A percentile compares a stretch with the other conserved stretches of the same genome.
Conservation (phyloP, 2,329 filamentous ascomycete species). For the Parastagonospora avenae region DNA sequence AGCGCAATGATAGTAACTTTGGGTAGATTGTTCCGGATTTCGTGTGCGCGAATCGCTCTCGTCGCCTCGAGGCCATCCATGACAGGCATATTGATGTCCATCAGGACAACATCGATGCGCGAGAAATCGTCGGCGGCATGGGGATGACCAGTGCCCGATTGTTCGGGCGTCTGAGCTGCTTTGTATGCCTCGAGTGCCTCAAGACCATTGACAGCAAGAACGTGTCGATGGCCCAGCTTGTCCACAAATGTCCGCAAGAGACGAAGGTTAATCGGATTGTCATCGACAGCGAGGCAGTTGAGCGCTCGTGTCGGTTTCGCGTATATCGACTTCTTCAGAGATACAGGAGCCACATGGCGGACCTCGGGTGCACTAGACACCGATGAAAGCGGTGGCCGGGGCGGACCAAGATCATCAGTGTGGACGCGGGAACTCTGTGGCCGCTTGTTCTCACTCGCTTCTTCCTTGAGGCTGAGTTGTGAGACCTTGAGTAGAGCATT, state of each 20-base stretch:
- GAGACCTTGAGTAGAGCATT: constrained; percentile 20
- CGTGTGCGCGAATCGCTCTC: constrained; percentile 51
- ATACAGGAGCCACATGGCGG: constrained; percentile 19
- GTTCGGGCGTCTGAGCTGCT: constrained; percentile 12
- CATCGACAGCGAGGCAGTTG: constrained; percentile 46
- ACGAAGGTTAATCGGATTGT: constrained; percentile 48
- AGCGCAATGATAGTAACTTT: constrained; percentile 58
- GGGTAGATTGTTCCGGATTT: constrained; percentile 49
- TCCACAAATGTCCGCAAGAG: constrained; percentile 44
- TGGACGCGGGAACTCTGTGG: constrained; percentile 13
- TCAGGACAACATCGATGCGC: constrained; percentile 38
- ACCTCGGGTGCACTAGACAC: constrained; percentile 41
- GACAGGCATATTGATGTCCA: constrained; percentile 47
- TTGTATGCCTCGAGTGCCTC: constrained; percentile 43
- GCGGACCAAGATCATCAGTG: constrained; percentile 9
- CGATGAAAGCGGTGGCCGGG: constrained; percentile 33
- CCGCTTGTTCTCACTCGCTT: constrained; percentile 18
- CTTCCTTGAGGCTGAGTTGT: constrained; percentile 30
- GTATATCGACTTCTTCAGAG: constrained; percentile 24
- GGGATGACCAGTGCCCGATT: constrained; percentile 1
- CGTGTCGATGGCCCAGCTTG: constrained; percentile 40
- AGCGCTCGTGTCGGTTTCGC: constrained; percentile 23
- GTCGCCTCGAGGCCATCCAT: constrained; percentile 50
- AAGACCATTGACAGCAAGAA: constrained; percentile 43
- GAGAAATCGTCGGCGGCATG: constrained; percentile 8